Evolutionary conservation across 2,329 filamentous ascomycete genomes (phyloP), one percentile per base, ranked within the genome.

Genomic region (Aspergillus floridensis): DNA sequence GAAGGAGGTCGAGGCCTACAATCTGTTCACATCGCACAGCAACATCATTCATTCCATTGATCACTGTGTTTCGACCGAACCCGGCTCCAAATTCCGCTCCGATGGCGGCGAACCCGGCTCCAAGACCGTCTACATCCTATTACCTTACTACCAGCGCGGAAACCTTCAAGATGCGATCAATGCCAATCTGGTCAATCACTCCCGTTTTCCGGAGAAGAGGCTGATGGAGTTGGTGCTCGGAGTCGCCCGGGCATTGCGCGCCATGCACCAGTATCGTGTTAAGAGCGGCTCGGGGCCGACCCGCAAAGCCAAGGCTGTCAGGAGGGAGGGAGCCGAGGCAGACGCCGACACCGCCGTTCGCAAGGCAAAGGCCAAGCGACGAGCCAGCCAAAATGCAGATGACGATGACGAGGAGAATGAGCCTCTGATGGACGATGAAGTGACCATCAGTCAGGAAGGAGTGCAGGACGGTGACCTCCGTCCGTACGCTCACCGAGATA

Each of bases 131-230:
- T 99, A 99, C 76, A 95, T 99, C 62, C 82, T 99, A 48, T 83
- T 99, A 21, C 95, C 95, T 12, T 99, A 98, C 80, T 99, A 97
- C 80, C 84, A 92, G 69, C 84, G 93, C 65, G 95, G 95, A 14
- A 99, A 99, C 76, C 83, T 99, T 41, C 95, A 99, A 79, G 95
- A 99, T 78, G 89, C 96, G 73, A 98, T 99, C 81, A 99, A 99
- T 76, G 93, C 95, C 64, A 99, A 99, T 77, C 81, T 98, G 57
- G 93, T 99, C 76, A 98, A 98, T 76, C 92, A 96, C 74, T 91
- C 90, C 41, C 84, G 84, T 54, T 98, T 99, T 70, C 92, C 93
- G 0, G 93, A 98, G 79, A 85, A 88, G 73, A 84, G 88, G 68
- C 81, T 99, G 63, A 93, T 98, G 92, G 82, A 88, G 59, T 77